These are phyloP conservation scores for Helicostylum pulchrum DNA, from an alignment of 192 early-diverging fungal genomes.

Conservation along the genomic window DNA sequence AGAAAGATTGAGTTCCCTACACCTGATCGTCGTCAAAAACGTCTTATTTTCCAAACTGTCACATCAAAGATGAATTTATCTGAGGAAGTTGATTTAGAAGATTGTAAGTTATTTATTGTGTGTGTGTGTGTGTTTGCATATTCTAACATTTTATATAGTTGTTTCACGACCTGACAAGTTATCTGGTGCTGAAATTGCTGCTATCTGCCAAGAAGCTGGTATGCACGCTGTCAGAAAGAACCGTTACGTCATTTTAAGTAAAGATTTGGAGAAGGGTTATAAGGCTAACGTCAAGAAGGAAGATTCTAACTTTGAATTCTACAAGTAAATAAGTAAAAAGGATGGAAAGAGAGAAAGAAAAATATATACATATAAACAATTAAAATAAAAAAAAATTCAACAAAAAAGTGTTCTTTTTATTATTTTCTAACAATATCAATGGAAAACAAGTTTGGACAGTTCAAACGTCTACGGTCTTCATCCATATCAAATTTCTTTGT, in stretches of 20 bases:
- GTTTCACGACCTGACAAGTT: constrained; percentile 95
- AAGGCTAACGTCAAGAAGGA: constrained; percentile 93
- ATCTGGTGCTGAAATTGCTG: constrained; percentile 94
- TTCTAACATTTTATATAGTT: constrained; percentile 48
- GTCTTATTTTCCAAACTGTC: constrained; percentile 94
- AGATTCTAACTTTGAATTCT: constrained; percentile 95
- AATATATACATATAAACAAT: no score
- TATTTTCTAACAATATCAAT: constrained; percentile 7
- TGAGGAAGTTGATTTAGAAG: constrained; percentile 97
- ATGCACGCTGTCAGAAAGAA: constrained; percentile 98
- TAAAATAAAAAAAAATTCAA: no score
- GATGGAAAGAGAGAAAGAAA: no score
- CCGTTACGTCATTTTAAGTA: constrained; percentile 90
- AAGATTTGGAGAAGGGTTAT: constrained; percentile 97
- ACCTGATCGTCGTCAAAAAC: constrained; percentile 96
- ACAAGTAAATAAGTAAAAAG: constrained; percentile 56
- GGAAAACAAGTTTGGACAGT: constrained; percentile 3
- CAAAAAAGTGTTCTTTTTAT: no score
- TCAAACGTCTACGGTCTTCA: constrained; percentile 11
- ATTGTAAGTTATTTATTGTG: constrained; percentile 59
- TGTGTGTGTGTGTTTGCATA: no score
- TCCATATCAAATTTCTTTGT: constrained; percentile 25
- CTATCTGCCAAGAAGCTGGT: constrained; percentile 97
- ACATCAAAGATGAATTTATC: constrained; percentile 96
- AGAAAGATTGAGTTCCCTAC: constrained; percentile 99